Conservation (phyloP, 129 eudicot genomes). For the Helichrysum umbraculigerum region DNA sequence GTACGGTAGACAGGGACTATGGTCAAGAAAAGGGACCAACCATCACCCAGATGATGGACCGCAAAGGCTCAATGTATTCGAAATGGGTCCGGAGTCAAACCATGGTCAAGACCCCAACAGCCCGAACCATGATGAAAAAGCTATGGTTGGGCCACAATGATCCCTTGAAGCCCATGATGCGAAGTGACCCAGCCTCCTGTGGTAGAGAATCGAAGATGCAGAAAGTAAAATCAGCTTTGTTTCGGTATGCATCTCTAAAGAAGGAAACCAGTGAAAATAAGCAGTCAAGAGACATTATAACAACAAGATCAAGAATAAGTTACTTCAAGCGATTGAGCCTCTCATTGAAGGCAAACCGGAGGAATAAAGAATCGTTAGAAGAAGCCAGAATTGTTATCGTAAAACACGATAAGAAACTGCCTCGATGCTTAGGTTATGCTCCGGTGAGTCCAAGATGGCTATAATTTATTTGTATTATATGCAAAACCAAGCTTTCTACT, state of each 20-base stretch:
- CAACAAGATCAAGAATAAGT: conserved; percentile 33
- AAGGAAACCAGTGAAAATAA: conserved; percentile 39
- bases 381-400: conserved; percentile 31
- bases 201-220: conserved; percentile 49
- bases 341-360: conserved; percentile 41
- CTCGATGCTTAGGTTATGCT: conserved; percentile 41
- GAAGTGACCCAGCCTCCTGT: conserved; percentile 9
- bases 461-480: conserved; percentile 12
- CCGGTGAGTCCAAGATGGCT: conserved; percentile 31
- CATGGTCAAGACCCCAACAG: conserved; percentile 36
- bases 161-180: conserved; percentile 32
- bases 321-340: conserved; percentile 52
- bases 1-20: conserved; percentile 9
- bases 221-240: conserved; percentile 55
- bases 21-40: conserved; percentile 22
- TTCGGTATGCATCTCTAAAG: conserved; percentile 59
- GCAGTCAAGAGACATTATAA: conserved; percentile 29
- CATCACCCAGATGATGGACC: conserved; percentile 26
- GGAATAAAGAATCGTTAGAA: conserved; percentile 28
- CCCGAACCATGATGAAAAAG: conserved; percentile 34
- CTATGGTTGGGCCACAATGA: conserved; percentile 24
- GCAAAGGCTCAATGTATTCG: conserved; percentile 55
- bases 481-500: neutral
- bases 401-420: conserved; percentile 38
- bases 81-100: conserved; percentile 55